Evolutionary conservation across 1,284 basidiomycete genomes (phyloP).

Genomic region (Moniliophthora roreri): DNA sequence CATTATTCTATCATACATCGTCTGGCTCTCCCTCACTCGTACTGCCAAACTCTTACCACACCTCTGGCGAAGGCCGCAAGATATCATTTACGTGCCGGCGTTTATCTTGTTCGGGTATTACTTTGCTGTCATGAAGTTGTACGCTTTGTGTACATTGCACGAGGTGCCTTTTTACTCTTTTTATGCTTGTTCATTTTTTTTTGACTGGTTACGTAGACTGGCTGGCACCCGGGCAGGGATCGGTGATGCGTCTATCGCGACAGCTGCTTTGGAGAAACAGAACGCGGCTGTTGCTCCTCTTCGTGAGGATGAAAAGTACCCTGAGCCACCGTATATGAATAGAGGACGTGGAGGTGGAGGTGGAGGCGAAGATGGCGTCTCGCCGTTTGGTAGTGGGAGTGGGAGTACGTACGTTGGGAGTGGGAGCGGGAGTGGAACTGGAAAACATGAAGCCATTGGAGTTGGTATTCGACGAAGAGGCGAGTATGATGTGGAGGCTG

Average conservation of each 20-base stretch:
- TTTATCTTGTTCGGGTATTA: slow-evolving; percentile 90
- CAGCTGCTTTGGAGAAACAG: slow-evolving; percentile 52
- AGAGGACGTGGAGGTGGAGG: no score
- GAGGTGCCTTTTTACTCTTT: slow-evolving; percentile 48
- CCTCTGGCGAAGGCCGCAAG: slow-evolving; percentile 81
- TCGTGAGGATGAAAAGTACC: neutral
- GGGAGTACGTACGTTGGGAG: no score
- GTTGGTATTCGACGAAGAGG: no score
- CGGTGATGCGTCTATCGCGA: slow-evolving; percentile 75
- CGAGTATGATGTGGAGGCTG: no score
- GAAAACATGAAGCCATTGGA: no score
- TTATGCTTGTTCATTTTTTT: slow-evolving; percentile 1
- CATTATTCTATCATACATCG: slow-evolving; percentile 70
- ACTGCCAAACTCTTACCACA: slow-evolving; percentile 88
- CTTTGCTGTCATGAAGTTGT: slow-evolving; percentile 86
- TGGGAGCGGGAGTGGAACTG: no score
- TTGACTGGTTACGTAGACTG: slow-evolving; percentile 50
- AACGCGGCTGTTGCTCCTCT: neutral
- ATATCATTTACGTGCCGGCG: slow-evolving; percentile 88
- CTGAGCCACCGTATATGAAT: no score
- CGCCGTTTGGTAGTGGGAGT: no score
- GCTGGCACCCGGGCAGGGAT: slow-evolving; percentile 90
- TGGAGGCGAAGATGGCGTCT: no score
- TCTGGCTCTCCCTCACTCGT: slow-evolving; percentile 82
- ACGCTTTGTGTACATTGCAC: slow-evolving; percentile 80